These are phyloP conservation scores for Ophioceras dolichostomum DNA, from an alignment of 2,329 filamentous ascomycete species.

Conservation along the genomic window DNA sequence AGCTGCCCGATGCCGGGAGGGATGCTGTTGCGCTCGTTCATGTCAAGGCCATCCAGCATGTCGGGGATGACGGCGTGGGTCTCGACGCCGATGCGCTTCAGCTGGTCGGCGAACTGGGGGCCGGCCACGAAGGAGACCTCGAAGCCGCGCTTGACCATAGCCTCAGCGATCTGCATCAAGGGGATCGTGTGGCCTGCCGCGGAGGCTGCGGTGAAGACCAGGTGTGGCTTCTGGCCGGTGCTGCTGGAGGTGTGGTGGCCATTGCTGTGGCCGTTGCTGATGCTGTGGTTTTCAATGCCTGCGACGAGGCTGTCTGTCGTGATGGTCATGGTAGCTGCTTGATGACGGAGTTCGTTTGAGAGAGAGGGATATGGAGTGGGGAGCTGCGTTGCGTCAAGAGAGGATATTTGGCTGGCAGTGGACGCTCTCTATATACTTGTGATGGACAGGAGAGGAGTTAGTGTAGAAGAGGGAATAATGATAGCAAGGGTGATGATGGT, in stretches of 20 bases:
- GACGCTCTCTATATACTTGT: too few species aligned
- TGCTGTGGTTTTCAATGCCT: neutral
- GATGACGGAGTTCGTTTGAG: too few species aligned
- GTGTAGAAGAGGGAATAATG: too few species aligned
- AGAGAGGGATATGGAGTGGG: too few species aligned
- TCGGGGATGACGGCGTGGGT: neutral
- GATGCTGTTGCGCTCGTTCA: neutral
- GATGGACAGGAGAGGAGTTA: too few species aligned
- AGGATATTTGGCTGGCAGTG: too few species aligned
- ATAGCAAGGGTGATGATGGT: too few species aligned
- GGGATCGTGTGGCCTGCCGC: conserved; percentile 3
- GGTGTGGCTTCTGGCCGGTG: neutral
- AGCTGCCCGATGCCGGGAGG: neutral
- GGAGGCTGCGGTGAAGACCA: neutral
- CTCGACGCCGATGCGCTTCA: conserved; percentile 1
- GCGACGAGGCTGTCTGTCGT: neutral
- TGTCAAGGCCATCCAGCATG: neutral
- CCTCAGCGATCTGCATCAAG: neutral
- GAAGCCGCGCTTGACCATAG: conserved; percentile 4
- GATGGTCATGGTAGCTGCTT: too few species aligned
- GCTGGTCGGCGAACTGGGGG: neutral
- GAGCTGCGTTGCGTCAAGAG: too few species aligned
- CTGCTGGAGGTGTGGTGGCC: neutral
- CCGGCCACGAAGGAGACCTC: neutral
- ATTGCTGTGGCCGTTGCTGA: neutral